Conservation (phyloP, 2,329 filamentous ascomycete species). For the Thelonectria olida region DNA sequence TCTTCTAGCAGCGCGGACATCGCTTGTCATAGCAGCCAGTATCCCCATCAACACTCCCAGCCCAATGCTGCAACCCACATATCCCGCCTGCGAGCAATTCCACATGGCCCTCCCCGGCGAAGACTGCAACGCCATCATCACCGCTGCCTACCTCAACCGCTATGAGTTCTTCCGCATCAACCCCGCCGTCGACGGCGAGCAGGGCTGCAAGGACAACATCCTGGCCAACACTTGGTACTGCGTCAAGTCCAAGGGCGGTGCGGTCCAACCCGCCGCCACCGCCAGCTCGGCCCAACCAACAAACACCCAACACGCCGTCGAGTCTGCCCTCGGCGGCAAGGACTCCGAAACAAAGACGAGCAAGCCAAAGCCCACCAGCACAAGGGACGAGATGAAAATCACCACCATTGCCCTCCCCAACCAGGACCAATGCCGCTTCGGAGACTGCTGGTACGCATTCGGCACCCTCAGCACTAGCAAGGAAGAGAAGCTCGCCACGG, state of each 20-base stretch:
- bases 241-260: conserved; percentile 22
- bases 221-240: conserved; percentile 30
- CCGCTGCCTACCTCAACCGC: not conserved
- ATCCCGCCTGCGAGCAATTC: conserved; percentile 22
- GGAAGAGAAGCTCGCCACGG: not conserved
- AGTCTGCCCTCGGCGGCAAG: not conserved
- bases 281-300: not conserved
- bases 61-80: conserved; percentile 20
- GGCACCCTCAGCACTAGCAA: conserved; percentile 9
- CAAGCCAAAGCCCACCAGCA: not conserved
- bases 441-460: conserved; percentile 26
- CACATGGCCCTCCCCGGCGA: not conserved
- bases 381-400: not conserved
- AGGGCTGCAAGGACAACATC: conserved; percentile 6
- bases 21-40: not conserved
- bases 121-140: conserved; percentile 18
- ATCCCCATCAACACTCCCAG: conserved; percentile 20
- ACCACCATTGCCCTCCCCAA: conserved; percentile 7
- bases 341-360: not conserved
- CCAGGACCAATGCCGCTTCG: conserved; percentile 13
- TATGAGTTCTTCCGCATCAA: conserved; percentile 25
- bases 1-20: not conserved
- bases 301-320: not conserved
- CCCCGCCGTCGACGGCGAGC: conserved; percentile 7
- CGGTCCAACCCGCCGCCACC: not conserved